Percentiles rank a stretch among this genome's conserved stretches.
Evolutionary conservation across 2,329 filamentous ascomycete species (phyloP).

Genomic region (Pseudogymnoascus sp.): DNA sequence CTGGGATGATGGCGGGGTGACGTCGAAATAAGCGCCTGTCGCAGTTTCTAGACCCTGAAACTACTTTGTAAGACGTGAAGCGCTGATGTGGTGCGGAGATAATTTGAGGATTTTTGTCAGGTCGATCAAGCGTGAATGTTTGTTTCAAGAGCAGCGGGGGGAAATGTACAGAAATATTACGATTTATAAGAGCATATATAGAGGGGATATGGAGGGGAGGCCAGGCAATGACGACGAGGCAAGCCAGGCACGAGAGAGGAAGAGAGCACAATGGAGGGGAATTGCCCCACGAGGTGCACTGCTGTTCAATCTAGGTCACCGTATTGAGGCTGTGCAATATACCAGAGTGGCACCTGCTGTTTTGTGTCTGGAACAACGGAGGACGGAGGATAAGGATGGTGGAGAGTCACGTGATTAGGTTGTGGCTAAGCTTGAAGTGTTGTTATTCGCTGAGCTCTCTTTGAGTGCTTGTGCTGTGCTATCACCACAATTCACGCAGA

Average conservation of each 20-base stretch:
- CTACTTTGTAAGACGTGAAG: not conserved
- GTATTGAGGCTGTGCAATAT: constrained; percentile 12
- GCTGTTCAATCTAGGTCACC: constrained; percentile 6
- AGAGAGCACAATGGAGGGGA: not conserved
- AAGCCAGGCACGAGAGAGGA: not conserved
- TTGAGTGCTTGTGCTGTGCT: not conserved
- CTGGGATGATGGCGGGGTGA: constrained; percentile 2
- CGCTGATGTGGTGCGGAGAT: not conserved
- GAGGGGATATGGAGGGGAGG: not conserved
- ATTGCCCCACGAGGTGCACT: constrained; percentile 3
- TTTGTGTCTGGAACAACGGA: not conserved
- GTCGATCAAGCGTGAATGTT: not conserved
- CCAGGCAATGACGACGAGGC: constrained; percentile 1
- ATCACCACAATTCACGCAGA: not conserved
- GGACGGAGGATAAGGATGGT: not conserved
- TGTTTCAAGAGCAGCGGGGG: not conserved
- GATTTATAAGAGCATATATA: not conserved
- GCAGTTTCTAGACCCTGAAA: constrained; percentile 4
- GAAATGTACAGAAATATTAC: not conserved
- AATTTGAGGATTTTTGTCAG: not conserved
- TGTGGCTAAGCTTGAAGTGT: not conserved
- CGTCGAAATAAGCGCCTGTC: constrained; percentile 7
- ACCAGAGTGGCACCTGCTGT: not conserved
- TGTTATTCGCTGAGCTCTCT: not conserved
- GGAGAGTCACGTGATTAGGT: not conserved